Percentiles rank a stretch among this genome's conserved stretches.
Conservation (phyloP, 164 flowering plant genomes). For the Sextonia rubra region DNA sequence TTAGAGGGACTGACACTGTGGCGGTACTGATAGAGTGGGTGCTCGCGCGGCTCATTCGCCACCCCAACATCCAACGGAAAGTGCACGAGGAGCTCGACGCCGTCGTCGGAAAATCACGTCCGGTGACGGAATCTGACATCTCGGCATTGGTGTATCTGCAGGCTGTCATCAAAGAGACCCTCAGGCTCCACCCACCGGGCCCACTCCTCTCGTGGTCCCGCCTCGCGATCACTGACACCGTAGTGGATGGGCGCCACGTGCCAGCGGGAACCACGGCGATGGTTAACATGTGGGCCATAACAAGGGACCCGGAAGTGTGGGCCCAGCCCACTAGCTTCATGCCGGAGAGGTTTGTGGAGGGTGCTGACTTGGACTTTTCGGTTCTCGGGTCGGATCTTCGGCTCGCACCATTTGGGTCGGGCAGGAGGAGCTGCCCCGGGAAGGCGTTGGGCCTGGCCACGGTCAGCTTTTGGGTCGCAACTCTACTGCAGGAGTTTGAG, state of each 20-base stretch:
- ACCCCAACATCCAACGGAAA: constrained; percentile 22
- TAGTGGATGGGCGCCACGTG: constrained; percentile 53
- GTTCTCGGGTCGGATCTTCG: constrained; percentile 60
- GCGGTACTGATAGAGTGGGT: constrained; percentile 35
- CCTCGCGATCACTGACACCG: constrained; percentile 48
- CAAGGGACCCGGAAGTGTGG: constrained; percentile 55
- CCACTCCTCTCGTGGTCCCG: constrained; percentile 65
- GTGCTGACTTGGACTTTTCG: constrained; percentile 33
- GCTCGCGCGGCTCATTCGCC: constrained; percentile 28
- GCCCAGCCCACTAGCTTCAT: constrained; percentile 43
- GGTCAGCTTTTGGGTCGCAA: constrained; percentile 57
- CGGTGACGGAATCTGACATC: constrained; percentile 39
- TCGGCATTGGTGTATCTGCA: constrained; percentile 32
- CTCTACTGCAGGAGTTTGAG: constrained; percentile 42
- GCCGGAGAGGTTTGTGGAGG: constrained; percentile 52
- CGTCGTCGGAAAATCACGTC: constrained; percentile 27
- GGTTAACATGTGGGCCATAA: constrained; percentile 94
- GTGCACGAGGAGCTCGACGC: constrained; percentile 29
- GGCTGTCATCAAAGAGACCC: constrained; percentile 46
- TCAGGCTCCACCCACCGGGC: constrained; percentile 59
- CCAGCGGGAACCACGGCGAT: constrained; percentile 82
- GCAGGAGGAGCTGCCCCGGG: constrained; percentile 66
- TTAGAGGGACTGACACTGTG: constrained; percentile 38
- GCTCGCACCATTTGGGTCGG: constrained; percentile 79
- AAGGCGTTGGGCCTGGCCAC: constrained; percentile 53